A percentile compares a stretch with the other conserved stretches of the same genome.
These are phyloP conservation scores for Bipolaris sorokiniana DNA, from an alignment of 2,329 filamentous ascomycete genomes.

Conservation along the genomic window DNA sequence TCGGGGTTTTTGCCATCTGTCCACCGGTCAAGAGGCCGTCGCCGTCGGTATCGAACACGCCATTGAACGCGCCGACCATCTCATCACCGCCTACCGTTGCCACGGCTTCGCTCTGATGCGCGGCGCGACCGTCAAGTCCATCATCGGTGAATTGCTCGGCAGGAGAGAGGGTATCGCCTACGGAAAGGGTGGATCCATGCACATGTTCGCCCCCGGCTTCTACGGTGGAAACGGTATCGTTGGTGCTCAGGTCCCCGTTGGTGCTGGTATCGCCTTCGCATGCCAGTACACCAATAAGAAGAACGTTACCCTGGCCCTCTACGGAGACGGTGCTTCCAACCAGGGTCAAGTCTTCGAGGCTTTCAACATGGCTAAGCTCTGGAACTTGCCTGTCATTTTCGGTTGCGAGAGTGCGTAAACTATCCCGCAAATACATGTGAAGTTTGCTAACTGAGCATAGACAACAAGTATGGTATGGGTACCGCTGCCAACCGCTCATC, in stretches of 20 bases:
- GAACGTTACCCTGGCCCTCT: slow-evolving; percentile 86
- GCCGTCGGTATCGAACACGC: slow-evolving; percentile 96
- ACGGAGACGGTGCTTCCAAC: slow-evolving; percentile 98
- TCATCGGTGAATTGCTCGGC: slow-evolving; percentile 61
- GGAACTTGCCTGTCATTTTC: slow-evolving; percentile 94
- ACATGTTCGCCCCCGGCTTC: slow-evolving; percentile 99
- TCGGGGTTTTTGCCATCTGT: slow-evolving; percentile 98
- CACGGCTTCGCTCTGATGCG: slow-evolving; percentile 99
- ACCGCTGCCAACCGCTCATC: slow-evolving; percentile 93
- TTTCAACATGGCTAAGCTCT: slow-evolving; percentile 99
- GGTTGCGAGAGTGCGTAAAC: slow-evolving; percentile 88
- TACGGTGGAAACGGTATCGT: slow-evolving; percentile 99
- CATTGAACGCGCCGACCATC: slow-evolving; percentile 85
- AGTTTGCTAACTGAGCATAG: slow-evolving; percentile 56
- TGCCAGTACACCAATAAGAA: slow-evolving; percentile 91
- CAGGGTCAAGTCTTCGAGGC: slow-evolving; percentile 99
- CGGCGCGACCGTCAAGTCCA: slow-evolving; percentile 67
- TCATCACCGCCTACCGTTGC: slow-evolving; percentile 98
- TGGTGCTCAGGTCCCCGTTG: slow-evolving; percentile 96
- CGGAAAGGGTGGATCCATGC: slow-evolving; percentile 99
- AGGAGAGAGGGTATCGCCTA: slow-evolving; percentile 96
- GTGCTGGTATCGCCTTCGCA: slow-evolving; percentile 94
- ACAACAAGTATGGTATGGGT: slow-evolving; percentile 99
- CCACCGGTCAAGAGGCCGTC: slow-evolving; percentile 96
- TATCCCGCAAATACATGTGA: background rate